Conservation (phyloP, 768 basidiomycete genomes). For the Termitomyces sp. region DNA sequence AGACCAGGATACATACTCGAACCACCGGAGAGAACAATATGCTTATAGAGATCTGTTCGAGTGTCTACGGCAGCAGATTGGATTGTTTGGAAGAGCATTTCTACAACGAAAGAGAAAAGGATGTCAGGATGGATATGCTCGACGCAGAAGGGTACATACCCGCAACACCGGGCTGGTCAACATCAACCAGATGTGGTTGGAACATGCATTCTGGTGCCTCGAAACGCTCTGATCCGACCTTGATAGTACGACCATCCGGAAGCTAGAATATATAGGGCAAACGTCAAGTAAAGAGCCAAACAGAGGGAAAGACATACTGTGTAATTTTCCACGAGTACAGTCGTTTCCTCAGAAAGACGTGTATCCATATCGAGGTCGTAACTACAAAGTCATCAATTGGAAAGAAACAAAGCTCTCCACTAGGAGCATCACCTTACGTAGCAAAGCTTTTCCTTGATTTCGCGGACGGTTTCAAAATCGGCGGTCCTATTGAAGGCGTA, state of each 20-base stretch:
- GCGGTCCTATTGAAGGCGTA: conserved; percentile 99
- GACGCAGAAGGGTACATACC: conserved; percentile 37
- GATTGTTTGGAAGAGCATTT: conserved; percentile 96
- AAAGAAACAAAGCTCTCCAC: not conserved
- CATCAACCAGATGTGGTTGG: conserved; percentile 95
- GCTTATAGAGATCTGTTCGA: conserved; percentile 91
- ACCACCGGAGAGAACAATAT: conserved; percentile 95
- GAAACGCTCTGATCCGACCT: conserved; percentile 97
- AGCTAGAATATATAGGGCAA: conserved; percentile 41
- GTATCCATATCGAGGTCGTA: conserved; percentile 98
- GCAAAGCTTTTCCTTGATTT: conserved; percentile 98
- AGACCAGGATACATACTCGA: conserved; percentile 99
- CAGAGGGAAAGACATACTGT: conserved; percentile 50
- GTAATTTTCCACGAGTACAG: conserved; percentile 92
- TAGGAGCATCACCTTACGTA: conserved; percentile 73
- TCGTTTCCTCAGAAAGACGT: conserved; percentile 91
- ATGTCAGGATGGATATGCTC: not conserved
- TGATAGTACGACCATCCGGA: conserved; percentile 93
- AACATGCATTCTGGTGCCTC: conserved; percentile 99
- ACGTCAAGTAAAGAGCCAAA: not conserved
- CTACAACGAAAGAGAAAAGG: conserved; percentile 27
- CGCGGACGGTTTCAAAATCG: conserved; percentile 97
- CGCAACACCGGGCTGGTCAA: conserved; percentile 95
- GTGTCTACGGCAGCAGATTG: conserved; percentile 87
- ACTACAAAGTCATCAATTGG: conserved; percentile 30